phyloP scores from a whole-genome alignment of 495 filamentous ascomycete species.

The Astrothelium subdiscretum region DNA sequence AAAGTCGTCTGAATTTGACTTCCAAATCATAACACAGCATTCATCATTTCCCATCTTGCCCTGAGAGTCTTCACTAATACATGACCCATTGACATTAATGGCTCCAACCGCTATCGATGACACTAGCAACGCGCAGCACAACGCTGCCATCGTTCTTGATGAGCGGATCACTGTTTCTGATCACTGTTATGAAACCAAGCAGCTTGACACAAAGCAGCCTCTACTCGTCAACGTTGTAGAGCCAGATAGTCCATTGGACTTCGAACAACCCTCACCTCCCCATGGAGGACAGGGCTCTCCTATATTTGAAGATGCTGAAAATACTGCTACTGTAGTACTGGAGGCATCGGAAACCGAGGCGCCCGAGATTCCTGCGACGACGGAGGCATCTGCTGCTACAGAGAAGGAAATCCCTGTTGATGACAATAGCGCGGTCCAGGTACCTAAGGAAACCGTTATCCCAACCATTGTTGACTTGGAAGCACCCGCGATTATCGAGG shows the following conservation, averaged over 20 bases:
- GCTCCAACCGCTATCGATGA: not conserved
- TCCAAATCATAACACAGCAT: not conserved
- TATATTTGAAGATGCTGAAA: not conserved
- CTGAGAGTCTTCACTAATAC: not conserved
- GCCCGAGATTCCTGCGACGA: not conserved
- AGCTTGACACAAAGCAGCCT: not conserved
- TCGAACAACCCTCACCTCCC: not conserved
- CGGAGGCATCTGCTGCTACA: not conserved
- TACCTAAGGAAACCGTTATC: not conserved
- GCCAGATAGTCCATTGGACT: not conserved
- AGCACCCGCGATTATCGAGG: slow-evolving; percentile 1
- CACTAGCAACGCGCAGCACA: not conserved
- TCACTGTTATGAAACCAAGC: not conserved
- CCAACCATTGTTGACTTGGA: not conserved
- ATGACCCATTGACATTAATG: not conserved
- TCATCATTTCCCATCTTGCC: not conserved
- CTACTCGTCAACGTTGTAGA: not conserved
- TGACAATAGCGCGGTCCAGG: not conserved
- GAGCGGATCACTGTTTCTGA: not conserved
- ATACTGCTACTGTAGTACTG: not conserved
- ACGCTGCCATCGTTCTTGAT: not conserved
- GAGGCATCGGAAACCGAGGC: not conserved
- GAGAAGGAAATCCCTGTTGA: not conserved
- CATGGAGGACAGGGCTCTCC: not conserved
- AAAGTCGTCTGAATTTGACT: not conserved